Percentiles rank a stretch among this genome's conserved stretches.
Evolutionary conservation across 257 asterid genomes (phyloP).

Genomic region (Thymus quinquecostatus): DNA sequence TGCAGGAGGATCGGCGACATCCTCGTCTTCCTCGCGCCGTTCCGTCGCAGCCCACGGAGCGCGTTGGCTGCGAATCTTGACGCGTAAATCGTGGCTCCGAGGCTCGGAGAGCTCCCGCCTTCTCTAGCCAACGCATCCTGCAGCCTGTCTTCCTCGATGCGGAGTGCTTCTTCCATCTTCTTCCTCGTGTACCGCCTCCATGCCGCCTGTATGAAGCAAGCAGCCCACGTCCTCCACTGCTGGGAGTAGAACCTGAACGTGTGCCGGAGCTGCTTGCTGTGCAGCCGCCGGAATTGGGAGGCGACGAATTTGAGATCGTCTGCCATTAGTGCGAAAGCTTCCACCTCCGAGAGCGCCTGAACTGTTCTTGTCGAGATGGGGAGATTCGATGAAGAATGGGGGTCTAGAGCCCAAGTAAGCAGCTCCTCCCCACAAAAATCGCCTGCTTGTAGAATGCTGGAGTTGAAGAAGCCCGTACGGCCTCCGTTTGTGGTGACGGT

Average conservation of each 20-base stretch:
- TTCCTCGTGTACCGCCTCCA: constrained; percentile 74
- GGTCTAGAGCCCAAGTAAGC: constrained; percentile 94
- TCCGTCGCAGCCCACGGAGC: constrained; percentile 64
- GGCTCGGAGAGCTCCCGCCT: constrained; percentile 66
- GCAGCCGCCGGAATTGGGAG: constrained; percentile 80
- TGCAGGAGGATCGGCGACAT: constrained; percentile 72
- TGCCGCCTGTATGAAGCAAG: constrained; percentile 85
- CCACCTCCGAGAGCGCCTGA: constrained; percentile 79
- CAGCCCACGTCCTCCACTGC: constrained; percentile 98
- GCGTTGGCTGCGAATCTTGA: constrained; percentile 87
- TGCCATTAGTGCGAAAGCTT: constrained; percentile 84
- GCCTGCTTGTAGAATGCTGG: constrained; percentile 66
- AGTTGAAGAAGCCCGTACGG: constrained; percentile 79
- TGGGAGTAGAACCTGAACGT: constrained; percentile 87
- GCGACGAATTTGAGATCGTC: constrained; percentile 87
- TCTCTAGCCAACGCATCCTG: constrained; percentile 70
- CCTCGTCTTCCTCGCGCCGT: constrained; percentile 59
- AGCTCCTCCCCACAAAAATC: constrained; percentile 98
- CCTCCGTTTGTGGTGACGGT: constrained; percentile 89
- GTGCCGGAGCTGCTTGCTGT: constrained; percentile 85
- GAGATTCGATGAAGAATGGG: constrained; percentile 71
- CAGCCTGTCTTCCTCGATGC: constrained; percentile 66
- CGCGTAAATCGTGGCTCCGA: constrained; percentile 86
- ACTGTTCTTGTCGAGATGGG: constrained; percentile 90
- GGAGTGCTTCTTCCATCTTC: constrained; percentile 76